Base-by-base conservation (phyloP, 306 rosid species). In the Begonia masoniana region DNA sequence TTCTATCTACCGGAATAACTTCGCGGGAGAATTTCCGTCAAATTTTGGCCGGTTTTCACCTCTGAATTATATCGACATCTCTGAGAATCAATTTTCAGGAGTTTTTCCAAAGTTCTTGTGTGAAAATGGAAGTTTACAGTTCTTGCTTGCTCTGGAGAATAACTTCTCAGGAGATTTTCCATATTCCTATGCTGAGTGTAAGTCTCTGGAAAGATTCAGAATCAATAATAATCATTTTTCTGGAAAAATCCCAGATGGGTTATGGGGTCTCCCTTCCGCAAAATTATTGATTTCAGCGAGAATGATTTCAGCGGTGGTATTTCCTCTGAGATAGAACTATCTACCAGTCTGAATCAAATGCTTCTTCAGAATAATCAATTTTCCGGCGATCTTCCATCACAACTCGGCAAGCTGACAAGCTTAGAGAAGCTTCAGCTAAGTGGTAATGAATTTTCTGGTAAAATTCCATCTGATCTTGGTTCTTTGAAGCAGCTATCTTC, bases 11-110 rank as follows among this genome's bases (percentile, higher is more conserved):
- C n/a, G n/a, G n/a, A n/a, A n/a, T n/a, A n/a, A n/a, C n/a, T n/a
- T n/a, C n/a, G n/a, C n/a, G n/a, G n/a, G 10, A 83, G 86, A n/a
- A n/a, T n/a, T n/a, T n/a, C n/a, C n/a, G n/a, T n/a, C n/a, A n/a
- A n/a, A n/a, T n/a, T n/a, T n/a, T n/a, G n/a, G n/a, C n/a, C n/a
- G n/a, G n/a, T n/a, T n/a, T n/a, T n/a, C n/a, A n/a, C n/a, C n/a
- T n/a, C n/a, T n/a, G n/a, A n/a, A n/a, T n/a, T n/a, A n/a, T 68
- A 75, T 92, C n/a, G 99, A 92, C 79, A 76, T 92, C 71, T 92
- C 99, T 1, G 99, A 92, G 71, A 92, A 92, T 68, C 81, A 72
- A 56, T 92, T 92, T 63, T 75, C 93, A 16, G 99, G 99, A 42
- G 61, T 47, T 66, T 92, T 92, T 58, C 99, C 99, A 43, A 75